These are phyloP conservation scores for Alternaria atra DNA, from an alignment of 2,329 filamentous ascomycete genomes.

Conservation along the genomic window DNA sequence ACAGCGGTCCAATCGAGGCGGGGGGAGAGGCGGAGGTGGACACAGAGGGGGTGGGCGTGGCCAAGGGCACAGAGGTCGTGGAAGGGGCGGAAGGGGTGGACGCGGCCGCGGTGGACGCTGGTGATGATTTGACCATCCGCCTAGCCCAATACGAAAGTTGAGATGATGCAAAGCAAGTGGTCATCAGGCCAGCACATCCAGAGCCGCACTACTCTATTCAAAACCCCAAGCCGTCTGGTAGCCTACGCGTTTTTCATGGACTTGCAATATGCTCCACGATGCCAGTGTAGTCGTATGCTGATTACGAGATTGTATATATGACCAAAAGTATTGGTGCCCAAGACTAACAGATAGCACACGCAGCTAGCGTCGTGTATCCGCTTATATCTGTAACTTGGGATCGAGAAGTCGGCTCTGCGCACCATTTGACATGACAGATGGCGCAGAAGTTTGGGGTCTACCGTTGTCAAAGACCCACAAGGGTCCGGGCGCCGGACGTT, in stretches of 20 bases:
- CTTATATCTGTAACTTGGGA: conserved; percentile 1
- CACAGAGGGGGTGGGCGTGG: conserved; percentile 36
- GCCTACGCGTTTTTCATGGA: conserved; percentile 3
- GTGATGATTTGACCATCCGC: conserved; percentile 24
- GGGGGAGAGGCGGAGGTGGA: conserved; percentile 41
- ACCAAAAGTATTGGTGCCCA: conserved; percentile 17
- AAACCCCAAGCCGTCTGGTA: neutral
- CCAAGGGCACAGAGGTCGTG: conserved; percentile 29
- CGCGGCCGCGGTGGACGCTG: conserved; percentile 39
- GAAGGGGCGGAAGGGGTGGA: conserved; percentile 24
- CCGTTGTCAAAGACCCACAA: conserved; percentile 24
- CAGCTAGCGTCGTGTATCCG: conserved; percentile 28
- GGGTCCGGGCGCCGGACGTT: conserved; percentile 18
- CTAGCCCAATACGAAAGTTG: conserved; percentile 1
- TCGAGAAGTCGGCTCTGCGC: conserved; percentile 19
- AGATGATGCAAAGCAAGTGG: neutral
- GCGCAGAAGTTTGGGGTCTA: conserved; percentile 15
- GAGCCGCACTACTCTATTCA: neutral
- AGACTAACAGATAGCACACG: conserved; percentile 20
- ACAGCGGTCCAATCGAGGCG: conserved; percentile 38
- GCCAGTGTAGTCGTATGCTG: neutral
- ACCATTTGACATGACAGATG: conserved; percentile 32
- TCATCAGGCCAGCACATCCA: neutral
- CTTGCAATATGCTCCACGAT: neutral
- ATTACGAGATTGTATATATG: conserved; percentile 15